phyloP scores from a whole-genome alignment of 1,139 yeast species.

The Geotrichum restrictum region DNA sequence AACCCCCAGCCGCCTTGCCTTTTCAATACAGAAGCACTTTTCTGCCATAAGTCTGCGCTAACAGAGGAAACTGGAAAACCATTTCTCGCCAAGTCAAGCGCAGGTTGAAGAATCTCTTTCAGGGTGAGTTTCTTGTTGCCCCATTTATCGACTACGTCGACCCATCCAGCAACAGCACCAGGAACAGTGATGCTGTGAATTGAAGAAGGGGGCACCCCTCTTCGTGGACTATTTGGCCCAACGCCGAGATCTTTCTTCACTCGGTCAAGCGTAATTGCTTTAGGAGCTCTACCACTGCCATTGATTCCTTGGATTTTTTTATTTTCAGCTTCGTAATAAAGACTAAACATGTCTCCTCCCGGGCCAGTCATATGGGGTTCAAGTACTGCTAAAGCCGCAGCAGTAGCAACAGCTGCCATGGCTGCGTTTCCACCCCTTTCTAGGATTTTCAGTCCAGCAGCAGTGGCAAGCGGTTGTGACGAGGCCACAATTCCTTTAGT shows the following conservation, averaged over 20 bases:
- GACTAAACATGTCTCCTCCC: constrained; percentile 77
- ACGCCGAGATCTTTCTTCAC: constrained; percentile 44
- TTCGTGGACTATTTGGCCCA: constrained; percentile 30
- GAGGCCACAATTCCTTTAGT: constrained; percentile 71
- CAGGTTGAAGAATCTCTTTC: constrained; percentile 61
- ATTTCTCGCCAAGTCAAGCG: constrained; percentile 61
- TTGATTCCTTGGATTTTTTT: constrained; percentile 61
- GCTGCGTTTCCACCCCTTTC: constrained; percentile 77
- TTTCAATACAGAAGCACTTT: constrained; percentile 24
- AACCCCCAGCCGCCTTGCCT: constrained; percentile 39
- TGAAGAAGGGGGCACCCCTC: constrained; percentile 8
- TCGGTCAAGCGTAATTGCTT: constrained; percentile 48
- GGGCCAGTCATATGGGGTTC: constrained; percentile 80
- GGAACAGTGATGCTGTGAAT: constrained; percentile 63
- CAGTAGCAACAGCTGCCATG: constrained; percentile 71
- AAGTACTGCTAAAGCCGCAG: constrained; percentile 67
- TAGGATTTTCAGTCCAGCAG: constrained; percentile 66
- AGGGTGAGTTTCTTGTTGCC: constrained; percentile 66
- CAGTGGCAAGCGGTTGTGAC: constrained; percentile 71
- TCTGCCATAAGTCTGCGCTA: constrained; percentile 53
- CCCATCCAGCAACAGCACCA: constrained; percentile 77
- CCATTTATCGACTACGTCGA: constrained; percentile 63
- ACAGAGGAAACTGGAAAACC: constrained; percentile 67
- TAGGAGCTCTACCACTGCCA: constrained; percentile 73
- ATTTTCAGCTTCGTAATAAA: constrained; percentile 52